A percentile compares a stretch with the other conserved stretches of the same genome.
phyloP scores from a whole-genome alignment of 345 rosid species.

The Melastoma malabathricum region DNA sequence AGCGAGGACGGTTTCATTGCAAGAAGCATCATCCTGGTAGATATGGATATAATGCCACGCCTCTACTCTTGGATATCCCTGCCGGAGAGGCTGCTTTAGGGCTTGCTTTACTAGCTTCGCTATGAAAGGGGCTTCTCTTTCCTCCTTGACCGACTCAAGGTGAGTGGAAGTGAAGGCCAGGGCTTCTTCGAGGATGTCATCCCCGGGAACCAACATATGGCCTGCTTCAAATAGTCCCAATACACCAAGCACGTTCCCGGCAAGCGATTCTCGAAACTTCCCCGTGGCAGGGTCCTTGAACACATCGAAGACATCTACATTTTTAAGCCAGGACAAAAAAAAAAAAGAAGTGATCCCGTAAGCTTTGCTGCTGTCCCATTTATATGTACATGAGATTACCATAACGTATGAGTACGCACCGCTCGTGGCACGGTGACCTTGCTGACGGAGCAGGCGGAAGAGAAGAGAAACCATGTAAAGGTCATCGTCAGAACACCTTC shows the following conservation, averaged over 20 bases:
- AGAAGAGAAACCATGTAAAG: slow-evolving; percentile 1
- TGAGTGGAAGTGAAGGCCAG: slow-evolving; percentile 6
- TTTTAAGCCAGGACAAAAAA: not conserved
- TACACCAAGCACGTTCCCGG: slow-evolving; percentile 1
- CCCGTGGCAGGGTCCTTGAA: slow-evolving; percentile 6
- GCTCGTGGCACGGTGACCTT: slow-evolving; percentile 3
- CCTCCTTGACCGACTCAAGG: not conserved
- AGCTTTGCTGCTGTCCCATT: too few species aligned
- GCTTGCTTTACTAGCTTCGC: slow-evolving; percentile 3
- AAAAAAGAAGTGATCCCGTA: too few species aligned
- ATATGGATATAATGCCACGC: slow-evolving; percentile 4
- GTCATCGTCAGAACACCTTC: not conserved
- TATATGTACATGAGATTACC: too few species aligned
- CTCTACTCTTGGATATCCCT: slow-evolving; percentile 3
- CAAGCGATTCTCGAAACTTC: not conserved
- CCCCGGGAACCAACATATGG: slow-evolving; percentile 6
- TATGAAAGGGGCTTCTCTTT: not conserved
- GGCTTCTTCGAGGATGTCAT: slow-evolving; percentile 13
- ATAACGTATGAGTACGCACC: not conserved
- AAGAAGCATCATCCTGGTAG: slow-evolving; percentile 3
- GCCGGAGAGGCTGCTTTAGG: slow-evolving; percentile 4
- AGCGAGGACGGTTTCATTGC: not conserved
- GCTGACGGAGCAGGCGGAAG: slow-evolving; percentile 7
- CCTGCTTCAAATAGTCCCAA: slow-evolving; percentile 7
- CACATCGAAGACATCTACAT: slow-evolving; percentile 2